Evolutionary conservation across 164 flowering plant species (phyloP).

Genomic region (Nymphaea thermarum): DNA sequence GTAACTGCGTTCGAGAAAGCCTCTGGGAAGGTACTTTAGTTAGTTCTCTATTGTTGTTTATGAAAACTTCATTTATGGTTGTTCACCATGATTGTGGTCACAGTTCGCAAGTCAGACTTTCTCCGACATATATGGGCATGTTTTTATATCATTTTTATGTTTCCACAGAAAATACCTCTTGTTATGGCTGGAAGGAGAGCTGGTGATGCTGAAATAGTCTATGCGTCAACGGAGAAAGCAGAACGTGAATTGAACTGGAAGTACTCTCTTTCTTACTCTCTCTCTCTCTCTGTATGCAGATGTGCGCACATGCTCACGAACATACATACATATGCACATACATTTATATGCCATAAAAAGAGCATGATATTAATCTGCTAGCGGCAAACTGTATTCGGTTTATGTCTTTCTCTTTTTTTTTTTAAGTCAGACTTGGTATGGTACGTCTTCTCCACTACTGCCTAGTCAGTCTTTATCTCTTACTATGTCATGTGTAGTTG

Average conservation of each 20-base stretch:
- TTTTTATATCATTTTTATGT: background rate
- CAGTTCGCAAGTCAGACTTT: too few relatives aligned
- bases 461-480: too few relatives aligned
- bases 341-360: background rate
- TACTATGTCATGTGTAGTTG: too few relatives aligned
- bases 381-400: background rate
- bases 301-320: constrained; percentile 7
- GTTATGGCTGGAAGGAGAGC: constrained; percentile 67
- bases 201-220: constrained; percentile 90
- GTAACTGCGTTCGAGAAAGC: constrained; percentile 55
- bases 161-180: constrained; percentile 74
- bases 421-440: too few relatives aligned
- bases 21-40: constrained; percentile 41
- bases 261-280: constrained; percentile 20
- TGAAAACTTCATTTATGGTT: background rate
- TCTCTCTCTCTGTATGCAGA: background rate
- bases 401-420: too few relatives aligned
- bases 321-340: constrained; percentile 1
- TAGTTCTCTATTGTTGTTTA: background rate
- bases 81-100: background rate
- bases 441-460: too few relatives aligned
- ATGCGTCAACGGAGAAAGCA: constrained; percentile 80
- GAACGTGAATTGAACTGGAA: constrained; percentile 81
- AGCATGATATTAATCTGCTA: background rate
- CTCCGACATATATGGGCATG: background rate